These are phyloP conservation scores for Botrytis tulipae DNA, from an alignment of 2,329 filamentous ascomycete genomes.

Conservation along the genomic window DNA sequence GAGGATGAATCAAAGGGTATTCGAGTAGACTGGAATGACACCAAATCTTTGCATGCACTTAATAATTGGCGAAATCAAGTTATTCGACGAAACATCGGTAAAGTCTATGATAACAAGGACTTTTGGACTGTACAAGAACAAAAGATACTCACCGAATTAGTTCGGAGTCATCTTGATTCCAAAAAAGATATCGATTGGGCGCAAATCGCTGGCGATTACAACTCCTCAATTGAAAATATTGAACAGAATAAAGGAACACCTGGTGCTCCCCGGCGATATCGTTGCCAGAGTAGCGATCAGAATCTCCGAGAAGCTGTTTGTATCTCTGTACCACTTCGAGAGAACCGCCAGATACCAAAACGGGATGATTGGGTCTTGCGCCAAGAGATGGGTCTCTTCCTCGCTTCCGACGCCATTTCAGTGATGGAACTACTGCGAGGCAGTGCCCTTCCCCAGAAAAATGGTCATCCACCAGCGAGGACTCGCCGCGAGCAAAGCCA, in stretches of 20 bases:
- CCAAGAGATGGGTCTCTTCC: conserved; percentile 8
- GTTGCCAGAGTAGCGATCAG: background rate
- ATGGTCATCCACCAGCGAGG: background rate
- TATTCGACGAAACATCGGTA: conserved; percentile 1
- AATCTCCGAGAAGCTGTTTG: background rate
- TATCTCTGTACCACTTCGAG: conserved; percentile 3
- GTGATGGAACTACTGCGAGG: background rate
- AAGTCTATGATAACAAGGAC: background rate
- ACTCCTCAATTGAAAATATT: background rate
- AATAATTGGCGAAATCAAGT: conserved; percentile 12
- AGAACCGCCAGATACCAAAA: background rate
- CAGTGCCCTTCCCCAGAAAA: background rate
- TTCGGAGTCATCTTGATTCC: background rate
- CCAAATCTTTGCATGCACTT: background rate
- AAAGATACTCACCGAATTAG: background rate
- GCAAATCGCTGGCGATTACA: conserved; percentile 4
- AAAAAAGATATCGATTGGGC: conserved; percentile 10
- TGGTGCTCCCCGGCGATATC: conserved; percentile 15
- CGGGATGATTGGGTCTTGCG: background rate
- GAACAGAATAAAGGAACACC: background rate
- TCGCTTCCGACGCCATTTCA: background rate
- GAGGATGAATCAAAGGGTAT: background rate
- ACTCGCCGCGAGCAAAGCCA: no score
- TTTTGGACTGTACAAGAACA: conserved; percentile 14
- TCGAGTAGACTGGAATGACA: background rate